phyloP scores from a whole-genome alignment of 2,329 filamentous ascomycete species.

The Acephala macrosclerotiorum region DNA sequence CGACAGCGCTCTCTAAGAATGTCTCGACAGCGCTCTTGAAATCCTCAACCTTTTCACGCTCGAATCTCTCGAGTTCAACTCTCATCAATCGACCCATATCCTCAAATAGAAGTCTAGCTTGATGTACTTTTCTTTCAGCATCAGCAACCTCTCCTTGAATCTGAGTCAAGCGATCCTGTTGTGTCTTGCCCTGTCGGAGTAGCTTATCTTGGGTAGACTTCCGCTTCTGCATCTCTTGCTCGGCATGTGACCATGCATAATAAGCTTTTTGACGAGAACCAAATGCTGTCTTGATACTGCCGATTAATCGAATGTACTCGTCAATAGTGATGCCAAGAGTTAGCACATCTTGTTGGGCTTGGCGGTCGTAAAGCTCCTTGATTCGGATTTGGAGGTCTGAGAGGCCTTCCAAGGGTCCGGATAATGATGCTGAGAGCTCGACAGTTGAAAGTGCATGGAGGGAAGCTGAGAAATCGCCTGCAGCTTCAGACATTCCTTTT shows the following conservation, averaged over 20 bases:
- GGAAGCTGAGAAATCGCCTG: conserved; percentile 90
- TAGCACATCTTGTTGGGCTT: conserved; percentile 95
- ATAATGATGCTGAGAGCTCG: conserved; percentile 88
- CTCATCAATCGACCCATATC: conserved; percentile 97
- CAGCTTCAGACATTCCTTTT: conserved; percentile 92
- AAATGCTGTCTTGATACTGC: conserved; percentile 93
- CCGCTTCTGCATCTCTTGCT: conserved; percentile 89
- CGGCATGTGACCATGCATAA: conserved; percentile 90
- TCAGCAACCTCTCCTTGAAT: conserved; percentile 93
- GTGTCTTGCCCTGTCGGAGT: conserved; percentile 91
- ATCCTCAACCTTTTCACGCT: conserved; percentile 97
- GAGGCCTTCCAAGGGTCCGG: conserved; percentile 86
- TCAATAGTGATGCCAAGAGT: conserved; percentile 98
- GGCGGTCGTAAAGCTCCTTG: conserved; percentile 92
- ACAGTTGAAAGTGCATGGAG: conserved; percentile 93
- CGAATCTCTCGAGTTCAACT: conserved; percentile 89
- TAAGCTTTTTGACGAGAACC: conserved; percentile 93
- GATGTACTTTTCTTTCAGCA: conserved; percentile 90
- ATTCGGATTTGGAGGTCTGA: conserved; percentile 95
- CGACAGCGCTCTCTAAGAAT: conserved; percentile 94
- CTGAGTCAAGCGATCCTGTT: conserved; percentile 94
- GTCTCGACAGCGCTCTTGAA: conserved; percentile 99
- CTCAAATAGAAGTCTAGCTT: conserved; percentile 88
- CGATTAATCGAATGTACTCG: conserved; percentile 96
- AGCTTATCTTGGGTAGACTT: conserved; percentile 91